phyloP scores from a whole-genome alignment of 306 rosid genomes.

The Leucaena leucocephala region DNA sequence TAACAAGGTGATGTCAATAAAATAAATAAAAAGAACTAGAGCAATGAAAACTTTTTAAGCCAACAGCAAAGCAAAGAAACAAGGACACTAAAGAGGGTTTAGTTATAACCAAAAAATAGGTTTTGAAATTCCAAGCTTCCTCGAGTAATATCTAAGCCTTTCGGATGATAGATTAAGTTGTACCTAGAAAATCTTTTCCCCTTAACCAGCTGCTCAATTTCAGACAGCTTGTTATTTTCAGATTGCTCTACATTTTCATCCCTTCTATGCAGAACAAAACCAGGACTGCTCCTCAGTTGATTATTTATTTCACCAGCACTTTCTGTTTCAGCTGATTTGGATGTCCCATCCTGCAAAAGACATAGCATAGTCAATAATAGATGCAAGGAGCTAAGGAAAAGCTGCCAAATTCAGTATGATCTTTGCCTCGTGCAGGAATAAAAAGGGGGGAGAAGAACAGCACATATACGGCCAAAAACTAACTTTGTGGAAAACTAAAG shows the following conservation, averaged over 20 bases:
- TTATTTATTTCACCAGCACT: slow-evolving; percentile 17
- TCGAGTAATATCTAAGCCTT: not conserved
- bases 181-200: slow-evolving; percentile 50
- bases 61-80: not conserved
- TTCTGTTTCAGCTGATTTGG: slow-evolving; percentile 33
- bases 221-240: slow-evolving; percentile 39
- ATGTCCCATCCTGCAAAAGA: slow-evolving; percentile 38
- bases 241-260: slow-evolving; percentile 36
- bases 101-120: slow-evolving; percentile 11
- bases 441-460: not conserved
- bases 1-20: not conserved
- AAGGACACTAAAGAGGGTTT: not conserved
- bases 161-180: not conserved
- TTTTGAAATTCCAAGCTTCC: slow-evolving; percentile 2
- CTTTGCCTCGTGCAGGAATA: not conserved
- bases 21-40: not conserved
- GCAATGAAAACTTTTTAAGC: not conserved
- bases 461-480: slow-evolving; percentile 2
- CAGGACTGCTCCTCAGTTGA: slow-evolving; percentile 31
- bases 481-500: not conserved
- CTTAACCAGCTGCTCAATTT: slow-evolving; percentile 43
- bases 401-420: slow-evolving; percentile 24
- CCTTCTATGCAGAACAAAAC: slow-evolving; percentile 12
- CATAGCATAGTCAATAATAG: slow-evolving; percentile 4
- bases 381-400: not conserved